Conservation (phyloP, 257 asterid species). For the Coffea eugenioides region DNA sequence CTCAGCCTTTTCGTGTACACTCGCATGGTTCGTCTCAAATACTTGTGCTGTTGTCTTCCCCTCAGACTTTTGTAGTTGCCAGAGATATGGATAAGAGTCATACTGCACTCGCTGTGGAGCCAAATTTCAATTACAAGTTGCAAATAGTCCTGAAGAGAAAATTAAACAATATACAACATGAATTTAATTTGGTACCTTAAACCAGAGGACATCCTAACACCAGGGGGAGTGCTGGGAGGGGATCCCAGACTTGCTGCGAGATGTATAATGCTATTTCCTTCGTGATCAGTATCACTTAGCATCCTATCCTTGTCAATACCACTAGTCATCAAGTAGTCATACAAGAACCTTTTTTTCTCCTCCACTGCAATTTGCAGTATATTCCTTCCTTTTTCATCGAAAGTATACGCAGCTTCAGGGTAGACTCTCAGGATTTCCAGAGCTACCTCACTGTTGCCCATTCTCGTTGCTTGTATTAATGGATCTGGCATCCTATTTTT, state of each 20-base stretch:
- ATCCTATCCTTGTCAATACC: neutral
- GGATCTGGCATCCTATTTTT: neutral
- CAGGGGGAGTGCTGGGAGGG: neutral
- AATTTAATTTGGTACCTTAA: no score
- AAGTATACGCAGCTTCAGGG: no score
- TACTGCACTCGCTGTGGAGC: neutral
- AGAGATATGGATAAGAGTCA: no score
- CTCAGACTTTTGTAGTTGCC: no score
- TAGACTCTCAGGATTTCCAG: no score
- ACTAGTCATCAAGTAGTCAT: neutral
- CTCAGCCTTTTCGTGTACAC: neutral
- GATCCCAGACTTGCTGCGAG: constrained; percentile 7
- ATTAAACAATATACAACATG: no score
- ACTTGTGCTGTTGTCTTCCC: no score
- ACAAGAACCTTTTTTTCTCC: neutral
- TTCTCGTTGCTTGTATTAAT: neutral
- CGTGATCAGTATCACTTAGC: neutral
- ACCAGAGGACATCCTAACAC: neutral
- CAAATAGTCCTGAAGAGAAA: neutral
- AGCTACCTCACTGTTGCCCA: constrained; percentile 4
- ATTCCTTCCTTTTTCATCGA: neutral
- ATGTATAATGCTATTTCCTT: constrained; percentile 18
- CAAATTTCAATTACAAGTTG: no score
- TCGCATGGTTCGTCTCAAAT: neutral
- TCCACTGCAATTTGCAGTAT: neutral